phyloP scores from a whole-genome alignment of 1,139 yeast genomes.

The Wickerhamomyces sp. region DNA sequence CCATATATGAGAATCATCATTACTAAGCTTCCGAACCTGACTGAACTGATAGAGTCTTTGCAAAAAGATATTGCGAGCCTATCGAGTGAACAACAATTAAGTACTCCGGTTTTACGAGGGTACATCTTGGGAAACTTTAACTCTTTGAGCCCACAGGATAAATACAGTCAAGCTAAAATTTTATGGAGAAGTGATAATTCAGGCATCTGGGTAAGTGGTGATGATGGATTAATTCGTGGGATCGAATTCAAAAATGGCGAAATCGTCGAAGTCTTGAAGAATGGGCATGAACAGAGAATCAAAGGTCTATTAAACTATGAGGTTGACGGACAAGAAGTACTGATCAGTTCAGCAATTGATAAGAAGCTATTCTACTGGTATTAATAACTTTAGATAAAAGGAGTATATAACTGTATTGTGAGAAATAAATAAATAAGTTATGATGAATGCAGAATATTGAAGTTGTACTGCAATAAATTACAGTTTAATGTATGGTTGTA shows the following conservation, averaged over 20 bases:
- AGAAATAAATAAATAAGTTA: not conserved
- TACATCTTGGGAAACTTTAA: slow-evolving; percentile 52
- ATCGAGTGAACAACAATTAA: slow-evolving; percentile 6
- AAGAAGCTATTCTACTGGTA: slow-evolving; percentile 26
- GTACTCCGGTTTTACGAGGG: slow-evolving; percentile 29
- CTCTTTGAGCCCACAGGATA: slow-evolving; percentile 67
- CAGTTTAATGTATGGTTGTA: no score
- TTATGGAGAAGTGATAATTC: slow-evolving; percentile 32
- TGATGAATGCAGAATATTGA: not conserved
- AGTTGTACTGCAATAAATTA: not conserved
- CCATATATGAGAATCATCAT: slow-evolving; percentile 69
- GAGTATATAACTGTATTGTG: not conserved
- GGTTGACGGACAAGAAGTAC: slow-evolving; percentile 28
- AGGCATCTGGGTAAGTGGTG: slow-evolving; percentile 69
- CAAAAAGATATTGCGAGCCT: no score
- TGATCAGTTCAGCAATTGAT: slow-evolving; percentile 46
- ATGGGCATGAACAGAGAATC: slow-evolving; percentile 38
- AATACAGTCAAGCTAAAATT: slow-evolving; percentile 54
- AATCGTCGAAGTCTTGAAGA: slow-evolving; percentile 28
- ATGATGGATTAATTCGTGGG: slow-evolving; percentile 63
- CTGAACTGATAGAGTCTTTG: slow-evolving; percentile 12
- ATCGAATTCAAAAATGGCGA: slow-evolving; percentile 40
- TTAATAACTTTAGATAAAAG: not conserved
- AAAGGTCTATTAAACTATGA: slow-evolving; percentile 32
- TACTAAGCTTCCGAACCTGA: slow-evolving; percentile 36